Conservation (phyloP, 2,329 filamentous ascomycete species). For the Hypoxylon sp. region DNA sequence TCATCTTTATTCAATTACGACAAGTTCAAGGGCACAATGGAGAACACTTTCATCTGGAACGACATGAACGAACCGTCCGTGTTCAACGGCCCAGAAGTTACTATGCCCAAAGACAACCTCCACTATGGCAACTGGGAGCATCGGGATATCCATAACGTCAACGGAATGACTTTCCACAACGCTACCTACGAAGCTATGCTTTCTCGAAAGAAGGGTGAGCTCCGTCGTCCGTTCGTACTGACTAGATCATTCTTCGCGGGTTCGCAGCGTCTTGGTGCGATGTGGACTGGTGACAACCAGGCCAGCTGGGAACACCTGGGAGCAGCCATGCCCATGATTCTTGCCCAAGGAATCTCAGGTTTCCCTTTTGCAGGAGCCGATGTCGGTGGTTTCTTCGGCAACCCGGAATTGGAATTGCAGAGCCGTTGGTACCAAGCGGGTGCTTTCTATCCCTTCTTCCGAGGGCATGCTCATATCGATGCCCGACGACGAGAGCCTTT, state of each 20-base stretch:
- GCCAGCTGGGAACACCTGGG: conserved; percentile 92
- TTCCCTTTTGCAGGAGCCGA: conserved; percentile 96
- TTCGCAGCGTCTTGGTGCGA: conserved; percentile 89
- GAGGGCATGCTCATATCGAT: conserved; percentile 96
- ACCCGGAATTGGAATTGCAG: conserved; percentile 91
- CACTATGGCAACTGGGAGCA: conserved; percentile 96
- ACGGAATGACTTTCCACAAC: conserved; percentile 95
- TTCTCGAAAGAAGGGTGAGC: conserved; percentile 87
- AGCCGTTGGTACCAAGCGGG: conserved; percentile 97
- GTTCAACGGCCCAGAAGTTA: conserved; percentile 98
- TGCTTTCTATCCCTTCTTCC: conserved; percentile 98
- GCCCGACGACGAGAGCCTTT: conserved; percentile 95
- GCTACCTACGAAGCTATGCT: conserved; percentile 90
- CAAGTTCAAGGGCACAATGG: conserved; percentile 85
- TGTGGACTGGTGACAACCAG: conserved; percentile 99
- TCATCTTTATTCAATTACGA: conserved; percentile 88
- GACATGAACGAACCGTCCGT: conserved; percentile 99
- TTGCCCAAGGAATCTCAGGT: conserved; percentile 92
- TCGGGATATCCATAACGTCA: conserved; percentile 94
- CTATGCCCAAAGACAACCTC: conserved; percentile 98
- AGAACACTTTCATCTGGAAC: conserved; percentile 97
- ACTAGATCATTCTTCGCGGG: conserved; percentile 95
- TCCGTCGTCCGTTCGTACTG: conserved; percentile 89
- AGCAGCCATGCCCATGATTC: conserved; percentile 91
- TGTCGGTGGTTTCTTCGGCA: conserved; percentile 98